These are phyloP conservation scores for Russula brevipes DNA, from an alignment of 768 basidiomycete species.

Conservation along the genomic window DNA sequence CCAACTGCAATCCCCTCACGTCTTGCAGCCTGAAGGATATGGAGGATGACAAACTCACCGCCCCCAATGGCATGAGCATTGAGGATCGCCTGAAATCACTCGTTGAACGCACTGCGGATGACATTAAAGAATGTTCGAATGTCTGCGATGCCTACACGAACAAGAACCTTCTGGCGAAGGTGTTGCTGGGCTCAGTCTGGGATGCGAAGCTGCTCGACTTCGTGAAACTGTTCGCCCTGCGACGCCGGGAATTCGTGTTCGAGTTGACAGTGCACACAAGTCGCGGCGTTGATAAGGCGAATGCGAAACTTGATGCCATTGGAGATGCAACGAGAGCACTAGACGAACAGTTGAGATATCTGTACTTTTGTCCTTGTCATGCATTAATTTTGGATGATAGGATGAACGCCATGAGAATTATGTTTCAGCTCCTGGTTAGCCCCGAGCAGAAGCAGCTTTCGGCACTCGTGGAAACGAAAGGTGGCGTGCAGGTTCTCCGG, in stretches of 20 bases:
- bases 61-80: slow-evolving; percentile 34
- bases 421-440: slow-evolving; percentile 21
- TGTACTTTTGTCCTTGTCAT: neutral
- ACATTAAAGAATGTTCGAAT: slow-evolving; percentile 33
- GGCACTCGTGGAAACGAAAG: slow-evolving; percentile 24
- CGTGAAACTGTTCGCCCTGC: slow-evolving; percentile 26
- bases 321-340: slow-evolving; percentile 12
- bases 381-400: slow-evolving; percentile 7
- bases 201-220: slow-evolving; percentile 28
- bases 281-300: slow-evolving; percentile 9
- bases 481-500: slow-evolving; percentile 25
- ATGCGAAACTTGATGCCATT: slow-evolving; percentile 18
- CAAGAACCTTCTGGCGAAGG: slow-evolving; percentile 30
- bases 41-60: slow-evolving; percentile 29
- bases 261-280: slow-evolving; percentile 31
- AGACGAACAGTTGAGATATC: slow-evolving; percentile 19
- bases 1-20: neutral
- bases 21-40: slow-evolving; percentile 29
- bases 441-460: slow-evolving; percentile 20
- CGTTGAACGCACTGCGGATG: slow-evolving; percentile 28
- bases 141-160: slow-evolving; percentile 33
- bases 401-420: slow-evolving; percentile 18
- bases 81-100: slow-evolving; percentile 34
- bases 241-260: slow-evolving; percentile 29
- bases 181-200: slow-evolving; percentile 31